Evolutionary conservation across 1,284 basidiomycete species (phyloP), one percentile per base, ranked within the genome.

Genomic region (Malassezia japonica): DNA sequence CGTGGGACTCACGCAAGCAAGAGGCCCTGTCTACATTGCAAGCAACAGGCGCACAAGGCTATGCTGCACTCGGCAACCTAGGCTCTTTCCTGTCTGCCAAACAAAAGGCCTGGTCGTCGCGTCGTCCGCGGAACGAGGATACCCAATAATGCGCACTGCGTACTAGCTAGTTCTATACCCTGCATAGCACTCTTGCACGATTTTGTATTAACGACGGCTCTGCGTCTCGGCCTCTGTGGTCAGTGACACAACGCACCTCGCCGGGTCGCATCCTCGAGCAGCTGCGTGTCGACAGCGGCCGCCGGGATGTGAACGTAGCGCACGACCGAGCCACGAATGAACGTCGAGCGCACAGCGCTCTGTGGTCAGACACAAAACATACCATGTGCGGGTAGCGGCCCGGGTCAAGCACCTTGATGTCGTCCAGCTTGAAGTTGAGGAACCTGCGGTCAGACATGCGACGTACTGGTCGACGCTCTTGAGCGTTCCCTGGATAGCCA

Each of bases 281-380:
- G 75, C 62, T 94, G 90, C 4, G 90, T 95, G 75, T 99, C 92
- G 56, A 98, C 89, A 56, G 87, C 86, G 52, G 87, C 83, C 18
- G 87, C 82, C 3, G 90, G 87, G 51, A 98, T 79, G 72, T 94
- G 86, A 9, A 98, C 94, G 72, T 96, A 99, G 62, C 94, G 83
- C 32, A 98, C 91, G 12, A 98, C 94, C 2, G 90, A 95, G 53
- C 94, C 94, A 50, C 94, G 85, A 66, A 98, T 98, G 74, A 98
- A 99, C 71, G 89, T 92, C 73, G 95, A 98, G 77, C 92, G 94
- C 40, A 98, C 91, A 0, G 94, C 90, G 82, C 95, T 88, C 92
- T 98, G 66, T 9, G 7, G 16, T 48, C 10, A 32, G 20, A 6
- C 4, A 35, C 12, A 10, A 16, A 2, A 54, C 82, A 56, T 56